A percentile compares a stretch with the other conserved stretches of the same genome.
Evolutionary conservation across 2,329 filamentous ascomycete genomes (phyloP).

Genomic region (Colletotrichum melonis): DNA sequence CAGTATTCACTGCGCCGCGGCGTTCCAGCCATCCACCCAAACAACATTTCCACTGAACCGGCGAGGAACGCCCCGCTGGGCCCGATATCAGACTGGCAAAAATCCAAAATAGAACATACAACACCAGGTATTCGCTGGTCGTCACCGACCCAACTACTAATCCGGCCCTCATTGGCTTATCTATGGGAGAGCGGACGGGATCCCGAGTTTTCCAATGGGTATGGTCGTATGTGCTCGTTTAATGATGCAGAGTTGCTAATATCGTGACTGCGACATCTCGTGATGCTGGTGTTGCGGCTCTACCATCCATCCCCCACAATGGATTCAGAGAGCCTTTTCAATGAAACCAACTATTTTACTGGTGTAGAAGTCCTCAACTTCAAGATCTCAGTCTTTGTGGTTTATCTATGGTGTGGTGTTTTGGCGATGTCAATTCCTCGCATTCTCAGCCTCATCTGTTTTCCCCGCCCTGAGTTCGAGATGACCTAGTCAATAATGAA

Average conservation of each 20-base stretch:
- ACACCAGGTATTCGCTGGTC: slow-evolving; percentile 13
- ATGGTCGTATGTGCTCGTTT: not conserved
- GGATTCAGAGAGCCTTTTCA: not conserved
- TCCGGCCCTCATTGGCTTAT: slow-evolving; percentile 6
- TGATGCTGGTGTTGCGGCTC: not conserved
- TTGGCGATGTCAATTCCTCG: not conserved
- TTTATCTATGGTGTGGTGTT: not conserved
- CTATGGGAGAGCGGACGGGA: slow-evolving; percentile 15
- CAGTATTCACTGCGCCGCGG: no score
- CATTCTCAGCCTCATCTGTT: not conserved
- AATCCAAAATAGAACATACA: not conserved
- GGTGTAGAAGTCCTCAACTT: not conserved
- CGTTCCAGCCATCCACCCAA: no score
- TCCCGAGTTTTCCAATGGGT: slow-evolving; percentile 11
- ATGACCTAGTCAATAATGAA: not conserved
- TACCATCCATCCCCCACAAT: not conserved
- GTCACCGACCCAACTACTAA: slow-evolving; percentile 14
- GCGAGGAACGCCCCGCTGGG: not conserved
- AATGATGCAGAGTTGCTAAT: rapidly evolving
- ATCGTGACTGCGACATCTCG: rapidly evolving
- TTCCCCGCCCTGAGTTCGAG: not conserved
- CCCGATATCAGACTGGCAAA: not conserved
- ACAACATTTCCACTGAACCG: no score
- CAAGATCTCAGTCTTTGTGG: not conserved
- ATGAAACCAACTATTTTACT: not conserved